These are phyloP conservation scores for Aspergillus nidulans DNA, from an alignment of 495 filamentous ascomycete genomes.

Conservation along the genomic window DNA sequence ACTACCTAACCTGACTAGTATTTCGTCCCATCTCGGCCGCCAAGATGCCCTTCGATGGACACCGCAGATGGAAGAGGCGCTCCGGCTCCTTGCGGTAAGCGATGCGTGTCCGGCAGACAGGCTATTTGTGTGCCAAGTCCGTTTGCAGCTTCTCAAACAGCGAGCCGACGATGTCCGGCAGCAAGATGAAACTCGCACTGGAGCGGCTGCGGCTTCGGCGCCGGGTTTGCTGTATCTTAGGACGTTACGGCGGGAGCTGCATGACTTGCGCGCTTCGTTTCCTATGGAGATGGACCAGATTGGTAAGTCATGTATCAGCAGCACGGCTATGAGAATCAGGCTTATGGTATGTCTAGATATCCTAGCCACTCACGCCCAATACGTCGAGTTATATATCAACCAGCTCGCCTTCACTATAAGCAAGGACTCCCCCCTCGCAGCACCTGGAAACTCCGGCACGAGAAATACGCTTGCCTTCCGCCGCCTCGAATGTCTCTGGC, in stretches of 20 bases:
- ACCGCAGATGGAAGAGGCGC: conserved; percentile 26
- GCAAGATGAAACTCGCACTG: conserved; percentile 19
- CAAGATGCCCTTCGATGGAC: conserved; percentile 27
- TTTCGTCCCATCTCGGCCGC: conserved; percentile 26
- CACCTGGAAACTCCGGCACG: not conserved
- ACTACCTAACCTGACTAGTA: conserved; percentile 21
- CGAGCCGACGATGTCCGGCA: conserved; percentile 20
- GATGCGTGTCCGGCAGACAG: conserved; percentile 18
- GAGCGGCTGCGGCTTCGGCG: conserved; percentile 8
- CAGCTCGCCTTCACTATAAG: conserved; percentile 25
- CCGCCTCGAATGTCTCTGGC: conserved; percentile 32
- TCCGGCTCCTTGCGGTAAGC: conserved; percentile 17
- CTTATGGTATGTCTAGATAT: conserved; percentile 16
- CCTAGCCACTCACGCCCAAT: conserved; percentile 28
- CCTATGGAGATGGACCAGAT: conserved; percentile 10
- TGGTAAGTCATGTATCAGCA: conserved; percentile 14
- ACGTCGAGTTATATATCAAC: conserved; percentile 37
- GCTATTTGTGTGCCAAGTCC: conserved; percentile 25
- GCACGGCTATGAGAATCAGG: conserved; percentile 3
- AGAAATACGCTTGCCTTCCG: conserved; percentile 20
- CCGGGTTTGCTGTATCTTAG: conserved; percentile 25
- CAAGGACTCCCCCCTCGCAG: conserved; percentile 10
- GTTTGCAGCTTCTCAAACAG: conserved; percentile 25
- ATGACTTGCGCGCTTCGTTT: conserved; percentile 20
- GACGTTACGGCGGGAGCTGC: conserved; percentile 20